Evolutionary conservation across 73 alveolate genomes (phyloP).

Genomic region (Paramecium caudatum): DNA sequence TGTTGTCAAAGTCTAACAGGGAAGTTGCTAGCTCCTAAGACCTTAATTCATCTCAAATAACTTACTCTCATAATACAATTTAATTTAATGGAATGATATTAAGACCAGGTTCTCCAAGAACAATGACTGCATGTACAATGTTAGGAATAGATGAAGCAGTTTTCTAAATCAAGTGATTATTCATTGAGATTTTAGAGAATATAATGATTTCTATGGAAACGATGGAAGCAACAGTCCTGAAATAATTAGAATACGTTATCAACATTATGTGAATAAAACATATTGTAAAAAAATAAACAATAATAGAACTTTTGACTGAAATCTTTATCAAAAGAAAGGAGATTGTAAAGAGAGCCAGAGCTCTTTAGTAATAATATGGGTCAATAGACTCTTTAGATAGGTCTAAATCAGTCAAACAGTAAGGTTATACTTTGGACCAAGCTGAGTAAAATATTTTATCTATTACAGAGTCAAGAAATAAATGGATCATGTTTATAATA

Average conservation of each 20-base stretch:
- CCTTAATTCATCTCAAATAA: neutral
- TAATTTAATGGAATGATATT: neutral
- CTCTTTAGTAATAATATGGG: neutral
- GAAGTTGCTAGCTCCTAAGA: conserved; percentile 20
- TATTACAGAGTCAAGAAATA: neutral
- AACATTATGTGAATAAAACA: conserved; percentile 18
- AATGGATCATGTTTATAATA: conserved; percentile 45
- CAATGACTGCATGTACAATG: neutral
- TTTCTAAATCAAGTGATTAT: neutral
- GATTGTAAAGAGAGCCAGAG: neutral
- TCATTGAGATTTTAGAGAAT: neutral
- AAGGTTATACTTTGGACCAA: conserved; percentile 23
- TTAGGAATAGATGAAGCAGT: neutral
- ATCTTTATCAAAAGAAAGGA: conserved; percentile 20
- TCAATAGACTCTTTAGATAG: conserved; percentile 29
- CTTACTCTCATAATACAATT: neutral
- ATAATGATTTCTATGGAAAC: neutral
- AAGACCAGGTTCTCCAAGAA: conserved; percentile 17
- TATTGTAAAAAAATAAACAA: neutral
- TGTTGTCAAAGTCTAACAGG: neutral
- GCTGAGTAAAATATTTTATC: neutral
- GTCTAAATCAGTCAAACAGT: neutral
- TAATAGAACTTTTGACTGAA: conserved; percentile 31
- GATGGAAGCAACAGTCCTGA: neutral
- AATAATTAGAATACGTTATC: neutral